These are phyloP conservation scores for Limtongia smithiae DNA, from an alignment of 805 yeast genomes.

Conservation along the genomic window DNA sequence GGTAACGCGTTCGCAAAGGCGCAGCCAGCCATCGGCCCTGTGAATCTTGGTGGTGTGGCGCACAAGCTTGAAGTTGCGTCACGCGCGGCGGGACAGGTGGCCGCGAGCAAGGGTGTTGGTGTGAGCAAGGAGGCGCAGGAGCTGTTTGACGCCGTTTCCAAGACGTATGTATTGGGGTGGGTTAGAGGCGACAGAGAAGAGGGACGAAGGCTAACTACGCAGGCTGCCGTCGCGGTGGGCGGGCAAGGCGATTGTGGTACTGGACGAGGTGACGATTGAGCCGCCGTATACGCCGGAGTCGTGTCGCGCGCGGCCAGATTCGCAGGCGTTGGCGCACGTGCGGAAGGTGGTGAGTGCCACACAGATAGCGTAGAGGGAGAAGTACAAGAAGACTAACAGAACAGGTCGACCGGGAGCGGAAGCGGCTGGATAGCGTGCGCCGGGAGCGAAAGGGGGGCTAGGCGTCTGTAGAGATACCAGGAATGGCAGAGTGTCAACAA, in stretches of 20 bases:
- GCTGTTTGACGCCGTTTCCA: conserved; percentile 44
- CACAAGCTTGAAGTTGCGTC: conserved; percentile 33
- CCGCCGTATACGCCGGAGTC: conserved; percentile 44
- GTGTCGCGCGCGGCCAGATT: conserved; percentile 35
- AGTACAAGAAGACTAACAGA: no score
- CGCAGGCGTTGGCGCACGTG: conserved; percentile 42
- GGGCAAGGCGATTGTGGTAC: conserved; percentile 44
- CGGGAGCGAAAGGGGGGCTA: conserved; percentile 52
- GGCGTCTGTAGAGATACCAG: no score
- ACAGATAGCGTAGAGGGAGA: no score
- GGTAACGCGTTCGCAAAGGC: conserved; percentile 35
- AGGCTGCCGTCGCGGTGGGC: conserved; percentile 46
- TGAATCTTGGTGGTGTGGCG: conserved; percentile 35
- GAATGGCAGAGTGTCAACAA: no score
- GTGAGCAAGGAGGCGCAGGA: conserved; percentile 45
- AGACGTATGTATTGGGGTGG: conserved; percentile 41
- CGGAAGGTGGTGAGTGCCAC: conserved; percentile 47
- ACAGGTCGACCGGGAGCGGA: conserved; percentile 45
- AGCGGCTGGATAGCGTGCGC: conserved; percentile 37
- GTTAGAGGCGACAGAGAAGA: no score
- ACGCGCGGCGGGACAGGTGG: conserved; percentile 31
- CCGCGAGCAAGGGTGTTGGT: conserved; percentile 38
- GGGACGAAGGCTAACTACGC: background rate
- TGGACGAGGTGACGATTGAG: conserved; percentile 46
- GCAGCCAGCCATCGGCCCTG: conserved; percentile 38